phyloP scores from a whole-genome alignment of 306 rosid species.

The Aeschynomene evenia region DNA sequence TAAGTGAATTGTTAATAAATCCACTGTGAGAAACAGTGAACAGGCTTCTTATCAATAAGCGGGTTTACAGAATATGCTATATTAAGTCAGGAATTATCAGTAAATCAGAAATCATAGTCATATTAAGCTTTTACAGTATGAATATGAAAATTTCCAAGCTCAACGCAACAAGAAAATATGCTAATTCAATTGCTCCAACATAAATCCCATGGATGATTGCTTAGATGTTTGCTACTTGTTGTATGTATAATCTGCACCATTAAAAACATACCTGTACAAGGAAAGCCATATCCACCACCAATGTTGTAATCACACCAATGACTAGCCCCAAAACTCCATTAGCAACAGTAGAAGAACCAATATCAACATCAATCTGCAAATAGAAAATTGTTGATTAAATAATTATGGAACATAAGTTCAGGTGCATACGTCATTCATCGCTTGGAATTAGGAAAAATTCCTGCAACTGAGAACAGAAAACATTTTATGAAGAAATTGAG shows the following conservation, averaged over 20 bases:
- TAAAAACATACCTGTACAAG: conserved; percentile 82
- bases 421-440: conserved; percentile 15
- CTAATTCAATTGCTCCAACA: not conserved
- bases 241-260: conserved; percentile 8
- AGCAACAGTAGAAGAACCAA: conserved; percentile 98
- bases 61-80: not conserved
- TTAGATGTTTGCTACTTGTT: conserved; percentile 17
- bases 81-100: conserved; percentile 1
- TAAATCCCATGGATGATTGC: conserved; percentile 7
- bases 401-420: conserved; percentile 29
- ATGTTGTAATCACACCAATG: conserved; percentile 88
- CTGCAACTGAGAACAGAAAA: not conserved
- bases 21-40: not conserved
- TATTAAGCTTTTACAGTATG: not conserved
- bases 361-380: conserved; percentile 95
- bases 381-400: conserved; percentile 23
- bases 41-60: not conserved
- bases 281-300: conserved; percentile 99
- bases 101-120: conserved; percentile 18
- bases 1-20: conserved; percentile 15
- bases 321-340: conserved; percentile 99
- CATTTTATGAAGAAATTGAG: conserved; percentile 12
- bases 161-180: conserved; percentile 4
- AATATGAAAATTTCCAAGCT: conserved; percentile 8
- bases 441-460: conserved; percentile 15